These are phyloP conservation scores for Aspergillus sclerotioniger DNA, from an alignment of 495 filamentous ascomycete species.

Conservation along the genomic window DNA sequence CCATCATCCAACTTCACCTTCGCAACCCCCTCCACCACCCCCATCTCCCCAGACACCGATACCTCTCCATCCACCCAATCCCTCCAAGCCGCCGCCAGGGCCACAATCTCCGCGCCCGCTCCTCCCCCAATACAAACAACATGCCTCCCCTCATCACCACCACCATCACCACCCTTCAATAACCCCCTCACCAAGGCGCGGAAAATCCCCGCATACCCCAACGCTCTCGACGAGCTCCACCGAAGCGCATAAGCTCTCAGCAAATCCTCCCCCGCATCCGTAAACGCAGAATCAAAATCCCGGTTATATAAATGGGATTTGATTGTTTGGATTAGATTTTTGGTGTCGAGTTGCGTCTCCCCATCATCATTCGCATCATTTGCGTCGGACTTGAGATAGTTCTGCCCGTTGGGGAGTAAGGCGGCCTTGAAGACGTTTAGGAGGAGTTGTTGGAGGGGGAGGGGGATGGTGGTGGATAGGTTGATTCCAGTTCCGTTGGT, in stretches of 20 bases:
- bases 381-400: conserved; percentile 10
- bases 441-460: conserved; percentile 66
- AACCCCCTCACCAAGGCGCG: conserved; percentile 30
- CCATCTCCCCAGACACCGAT: conserved; percentile 2
- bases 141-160: conserved; percentile 18
- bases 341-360: conserved; percentile 37
- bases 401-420: conserved; percentile 40
- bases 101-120: conserved; percentile 80
- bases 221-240: conserved; percentile 79
- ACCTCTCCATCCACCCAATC: conserved; percentile 23
- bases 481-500: conserved; percentile 18
- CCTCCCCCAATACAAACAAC: conserved; percentile 80
- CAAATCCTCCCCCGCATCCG: conserved; percentile 55
- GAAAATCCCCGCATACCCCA: conserved; percentile 74
- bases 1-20: conserved; percentile 20
- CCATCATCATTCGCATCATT: conserved; percentile 9
- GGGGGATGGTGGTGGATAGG: conserved; percentile 35
- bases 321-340: conserved; percentile 66
- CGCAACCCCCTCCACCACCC: conserved; percentile 15
- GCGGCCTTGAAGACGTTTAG: conserved; percentile 73
- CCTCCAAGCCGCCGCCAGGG: conserved; percentile 62
- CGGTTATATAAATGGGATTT: conserved; percentile 82
- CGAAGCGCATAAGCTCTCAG: conserved; percentile 79
- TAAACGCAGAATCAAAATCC: conserved; percentile 78
- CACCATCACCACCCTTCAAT: background rate